Conservation (phyloP, 345 rosid species). For the Camelina hispida region DNA sequence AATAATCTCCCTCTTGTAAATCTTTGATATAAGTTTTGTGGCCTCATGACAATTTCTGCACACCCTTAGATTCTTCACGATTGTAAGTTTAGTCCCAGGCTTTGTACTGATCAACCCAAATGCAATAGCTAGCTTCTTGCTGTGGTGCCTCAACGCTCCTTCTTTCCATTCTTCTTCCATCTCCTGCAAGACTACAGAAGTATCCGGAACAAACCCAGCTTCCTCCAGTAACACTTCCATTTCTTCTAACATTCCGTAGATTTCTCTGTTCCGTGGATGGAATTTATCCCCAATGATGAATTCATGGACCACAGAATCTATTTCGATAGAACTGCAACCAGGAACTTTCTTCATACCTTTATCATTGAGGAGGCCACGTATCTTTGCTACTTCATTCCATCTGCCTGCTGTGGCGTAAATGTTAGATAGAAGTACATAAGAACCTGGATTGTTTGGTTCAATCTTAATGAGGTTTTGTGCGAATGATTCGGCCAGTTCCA, state of each 20-base stretch:
- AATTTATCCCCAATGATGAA: constrained; percentile 73
- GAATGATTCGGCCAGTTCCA: constrained; percentile 60
- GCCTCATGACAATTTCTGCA: constrained; percentile 79
- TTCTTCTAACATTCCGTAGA: constrained; percentile 72
- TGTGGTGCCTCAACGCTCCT: constrained; percentile 73
- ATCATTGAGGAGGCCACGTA: constrained; percentile 58
- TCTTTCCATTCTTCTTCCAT: constrained; percentile 81
- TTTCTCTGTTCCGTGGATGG: constrained; percentile 61
- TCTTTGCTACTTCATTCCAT: constrained; percentile 73
- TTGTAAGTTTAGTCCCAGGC: constrained; percentile 73
- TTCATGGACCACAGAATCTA: constrained; percentile 72
- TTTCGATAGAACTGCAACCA: constrained; percentile 76
- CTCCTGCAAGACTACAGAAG: constrained; percentile 71
- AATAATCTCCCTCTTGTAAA: constrained; percentile 75
- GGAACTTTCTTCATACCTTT: constrained; percentile 76
- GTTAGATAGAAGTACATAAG: constrained; percentile 75
- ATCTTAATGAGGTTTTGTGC: constrained; percentile 58
- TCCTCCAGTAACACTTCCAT: constrained; percentile 57
- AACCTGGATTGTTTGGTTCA: constrained; percentile 66
- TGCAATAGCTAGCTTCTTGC: constrained; percentile 80
- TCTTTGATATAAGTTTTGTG: constrained; percentile 72
- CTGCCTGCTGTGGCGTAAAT: constrained; percentile 75
- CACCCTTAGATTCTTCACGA: constrained; percentile 81
- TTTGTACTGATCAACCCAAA: constrained; percentile 81
- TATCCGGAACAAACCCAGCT: constrained; percentile 69